Base-by-base conservation (phyloP, 192 early-diverging fungal genomes). In the Podila horticola region DNA sequence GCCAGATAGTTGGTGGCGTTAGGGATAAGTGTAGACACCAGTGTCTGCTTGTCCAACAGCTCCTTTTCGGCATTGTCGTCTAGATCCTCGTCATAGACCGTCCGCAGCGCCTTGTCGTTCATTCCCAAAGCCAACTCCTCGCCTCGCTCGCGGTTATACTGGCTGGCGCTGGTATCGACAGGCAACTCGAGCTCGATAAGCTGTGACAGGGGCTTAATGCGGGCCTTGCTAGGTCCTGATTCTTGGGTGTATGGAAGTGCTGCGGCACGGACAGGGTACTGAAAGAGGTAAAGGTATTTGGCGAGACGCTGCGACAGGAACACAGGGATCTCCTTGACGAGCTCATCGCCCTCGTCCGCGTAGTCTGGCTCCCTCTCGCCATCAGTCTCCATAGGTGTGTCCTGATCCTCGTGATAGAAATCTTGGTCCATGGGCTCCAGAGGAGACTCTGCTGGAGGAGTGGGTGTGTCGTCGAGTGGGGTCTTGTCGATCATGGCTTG, bases 111-210 rank as follows among this genome's bases (percentile, higher is more conserved):
- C 62, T 88, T 88, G 64, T 97, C 92, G 51, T 92, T 91, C 58
- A 93, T 83, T 5, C 93, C 96, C 31, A 88, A 74, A 22, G 93
- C 95, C 30, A 97, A 84, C 61, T 93, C 90, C 61, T 91, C 89
- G 28, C 95, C 97, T 55, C 90, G 84, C 29, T 94, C 92, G 22
- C 83, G 72, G 83, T 92, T 92, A 86, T 97, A 99, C 73, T 92
- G 89, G 13, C 84, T 58, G 26, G 91, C 86, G 30, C 82, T 83
- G 22, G 94, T 94, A 60, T 95, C 91, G 15, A 97, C 64, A 29
- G 94, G 91, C 33, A 97, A 84, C 74, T 97, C 95, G 36, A 97
- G 64, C 83, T 99, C 95, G 30, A 98, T 88, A 60, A 92, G 84
- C 58, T 92, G 86, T n/a, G 95, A 88, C 26, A 91, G 87, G 0